Evolutionary conservation across 2,329 filamentous ascomycete genomes (phyloP), one percentile per base, ranked within the genome.

Genomic region (Alternaria consortialis): DNA sequence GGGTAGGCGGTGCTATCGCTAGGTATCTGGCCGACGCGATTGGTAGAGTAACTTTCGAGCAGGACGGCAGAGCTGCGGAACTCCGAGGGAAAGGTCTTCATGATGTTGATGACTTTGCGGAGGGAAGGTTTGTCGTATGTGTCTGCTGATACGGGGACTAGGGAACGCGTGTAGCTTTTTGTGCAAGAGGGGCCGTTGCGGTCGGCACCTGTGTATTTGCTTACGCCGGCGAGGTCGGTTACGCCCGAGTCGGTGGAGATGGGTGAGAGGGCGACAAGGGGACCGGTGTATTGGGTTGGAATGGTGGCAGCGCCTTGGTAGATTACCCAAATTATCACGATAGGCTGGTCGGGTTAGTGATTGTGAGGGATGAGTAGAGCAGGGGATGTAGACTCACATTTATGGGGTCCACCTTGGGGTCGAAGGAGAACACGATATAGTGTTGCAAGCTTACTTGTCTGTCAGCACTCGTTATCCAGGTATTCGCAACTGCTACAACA

Each of bases 1-100:
- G 70, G 65, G 53, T 62, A 73, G 2, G 71, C 69, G 6, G 66
- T 72, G 34, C 62, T 67, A 8, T 66, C 59, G 4, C 43, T 39
- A 6, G 56, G 39, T 2, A 73, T 65, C 8, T 64, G 39, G 3
- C 51, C 31, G 1, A 73, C 64, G 12, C 65, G 52, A 11, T 70
- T 65, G 6, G 50, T 64, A 4, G 62, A 50, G 27, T 67, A 74
- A 5, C 47, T 64, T 48, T 74, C 71, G 5, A 72, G 48, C 7
- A 73, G 56, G 17, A 71, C 58, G 3, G 62, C 53, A 0, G 63
- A 65, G 7, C 31, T 52, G 15, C 58, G 53, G 51, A 64, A 62
- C 9, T 44, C 61, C 2, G 47, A 5, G n/a, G 68, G 65, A 15
- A 70, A 31, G n/a, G 39, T 32, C 4, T 56, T 32, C 44, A 70